Evolutionary conservation across 495 filamentous ascomycete species (phyloP).

Genomic region (Penicillium diatomitis): DNA sequence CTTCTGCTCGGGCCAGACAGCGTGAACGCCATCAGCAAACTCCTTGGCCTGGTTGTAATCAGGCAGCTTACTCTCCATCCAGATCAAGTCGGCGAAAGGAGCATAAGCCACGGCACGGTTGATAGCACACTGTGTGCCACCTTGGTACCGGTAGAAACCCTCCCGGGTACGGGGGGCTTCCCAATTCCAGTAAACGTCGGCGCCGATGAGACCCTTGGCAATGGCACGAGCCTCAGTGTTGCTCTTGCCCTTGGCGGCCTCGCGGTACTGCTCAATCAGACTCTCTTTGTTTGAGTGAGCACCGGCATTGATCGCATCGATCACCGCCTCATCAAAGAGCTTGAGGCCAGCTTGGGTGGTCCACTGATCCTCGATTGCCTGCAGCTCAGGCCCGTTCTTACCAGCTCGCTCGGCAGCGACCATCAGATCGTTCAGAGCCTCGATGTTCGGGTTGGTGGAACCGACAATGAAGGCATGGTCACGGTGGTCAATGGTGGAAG

Average conservation of each 20-base stretch:
- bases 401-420: slow-evolving; percentile 72
- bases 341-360: slow-evolving; percentile 72
- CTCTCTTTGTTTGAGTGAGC: slow-evolving; percentile 56
- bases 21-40: slow-evolving; percentile 90
- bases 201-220: slow-evolving; percentile 71
- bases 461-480: slow-evolving; percentile 94
- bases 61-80: slow-evolving; percentile 98
- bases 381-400: slow-evolving; percentile 71
- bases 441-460: slow-evolving; percentile 72
- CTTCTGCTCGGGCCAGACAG: slow-evolving; percentile 94
- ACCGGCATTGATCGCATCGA: slow-evolving; percentile 66
- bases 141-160: slow-evolving; percentile 86
- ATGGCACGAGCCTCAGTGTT: slow-evolving; percentile 75
- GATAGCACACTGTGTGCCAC: slow-evolving; percentile 84
- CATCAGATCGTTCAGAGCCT: slow-evolving; percentile 88
- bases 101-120: slow-evolving; percentile 89
- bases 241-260: slow-evolving; percentile 67
- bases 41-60: slow-evolving; percentile 89
- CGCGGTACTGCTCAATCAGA: slow-evolving; percentile 56
- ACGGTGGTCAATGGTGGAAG: slow-evolving; percentile 86
- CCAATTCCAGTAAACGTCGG: slow-evolving; percentile 89
- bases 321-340: slow-evolving; percentile 82
- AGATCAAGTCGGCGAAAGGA: slow-evolving; percentile 90
- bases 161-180: slow-evolving; percentile 82
- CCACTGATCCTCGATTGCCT: slow-evolving; percentile 92